These are phyloP conservation scores for Kwoniella shandongensis DNA, from an alignment of 768 basidiomycete genomes.

Conservation along the genomic window DNA sequence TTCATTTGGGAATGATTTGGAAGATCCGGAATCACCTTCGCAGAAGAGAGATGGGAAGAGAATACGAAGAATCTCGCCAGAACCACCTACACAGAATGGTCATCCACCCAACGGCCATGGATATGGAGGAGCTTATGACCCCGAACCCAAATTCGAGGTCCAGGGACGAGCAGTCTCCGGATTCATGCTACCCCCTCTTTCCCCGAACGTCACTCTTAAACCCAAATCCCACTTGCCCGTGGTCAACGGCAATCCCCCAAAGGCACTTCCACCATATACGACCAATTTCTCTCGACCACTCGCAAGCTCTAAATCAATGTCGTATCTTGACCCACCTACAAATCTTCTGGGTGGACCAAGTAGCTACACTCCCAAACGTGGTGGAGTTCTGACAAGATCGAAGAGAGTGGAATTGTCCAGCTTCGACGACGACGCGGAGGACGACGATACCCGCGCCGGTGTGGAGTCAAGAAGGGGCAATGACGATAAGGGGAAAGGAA, in stretches of 20 bases:
- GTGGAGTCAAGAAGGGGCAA: not conserved
- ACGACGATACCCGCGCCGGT: not conserved
- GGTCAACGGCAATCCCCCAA: not conserved
- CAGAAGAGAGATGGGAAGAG: slow-evolving; percentile 12
- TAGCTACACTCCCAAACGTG: slow-evolving; percentile 12
- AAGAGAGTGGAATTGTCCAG: slow-evolving; percentile 18
- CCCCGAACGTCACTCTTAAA: slow-evolving; percentile 22
- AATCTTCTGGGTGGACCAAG: slow-evolving; percentile 8
- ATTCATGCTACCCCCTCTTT: slow-evolving; percentile 27
- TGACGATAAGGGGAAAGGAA: slow-evolving; percentile 6
- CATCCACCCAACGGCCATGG: not conserved
- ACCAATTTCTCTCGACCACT: slow-evolving; percentile 29
- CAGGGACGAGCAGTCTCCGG: slow-evolving; percentile 22
- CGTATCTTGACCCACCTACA: slow-evolving; percentile 26
- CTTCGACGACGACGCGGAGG: slow-evolving; percentile 20
- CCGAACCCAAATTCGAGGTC: slow-evolving; percentile 16
- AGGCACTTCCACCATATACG: not conserved
- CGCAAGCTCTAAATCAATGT: slow-evolving; percentile 22
- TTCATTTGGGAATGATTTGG: slow-evolving; percentile 24
- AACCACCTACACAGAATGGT: not conserved
- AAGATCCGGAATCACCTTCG: slow-evolving; percentile 22
- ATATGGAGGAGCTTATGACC: slow-evolving; percentile 15
- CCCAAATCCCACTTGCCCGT: slow-evolving; percentile 21
- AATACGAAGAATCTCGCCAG: slow-evolving; percentile 13
- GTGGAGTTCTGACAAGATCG: slow-evolving; percentile 23